phyloP scores from a whole-genome alignment of 441 rosid genomes.

The Dalechampia spathulata region DNA sequence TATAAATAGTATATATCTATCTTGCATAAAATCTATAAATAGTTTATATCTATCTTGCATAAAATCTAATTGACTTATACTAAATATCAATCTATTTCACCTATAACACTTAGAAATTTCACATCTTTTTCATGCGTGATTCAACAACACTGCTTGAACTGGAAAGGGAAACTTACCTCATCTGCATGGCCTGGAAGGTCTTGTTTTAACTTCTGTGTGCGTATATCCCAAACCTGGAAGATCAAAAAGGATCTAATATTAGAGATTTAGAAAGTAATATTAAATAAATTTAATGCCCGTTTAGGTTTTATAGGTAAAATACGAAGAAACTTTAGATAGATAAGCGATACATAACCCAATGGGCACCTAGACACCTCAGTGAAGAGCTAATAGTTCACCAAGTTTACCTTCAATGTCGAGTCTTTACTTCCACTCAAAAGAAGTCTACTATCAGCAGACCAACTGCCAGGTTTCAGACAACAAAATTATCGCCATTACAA shows the following conservation, averaged over 20 bases:
- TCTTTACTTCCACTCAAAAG: conserved; percentile 98
- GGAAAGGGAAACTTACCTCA: conserved; percentile 45
- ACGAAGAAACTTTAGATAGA: too few species aligned
- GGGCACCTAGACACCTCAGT: neutral
- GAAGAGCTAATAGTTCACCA: neutral
- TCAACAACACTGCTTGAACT: too few species aligned
- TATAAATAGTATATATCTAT: too few species aligned
- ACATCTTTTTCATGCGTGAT: too few species aligned
- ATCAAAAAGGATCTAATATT: neutral
- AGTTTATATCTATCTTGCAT: too few species aligned
- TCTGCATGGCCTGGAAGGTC: conserved; percentile 98
- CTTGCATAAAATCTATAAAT: too few species aligned
- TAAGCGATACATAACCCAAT: neutral
- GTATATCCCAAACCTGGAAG: conserved; percentile 76
- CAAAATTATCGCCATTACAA: conserved; percentile 4
- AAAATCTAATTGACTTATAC: too few species aligned
- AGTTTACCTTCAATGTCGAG: conserved; percentile 82
- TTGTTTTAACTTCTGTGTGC: conserved; percentile 71
- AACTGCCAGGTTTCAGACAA: conserved; percentile 38
- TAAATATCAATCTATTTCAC: too few species aligned
- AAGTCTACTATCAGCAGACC: conserved; percentile 99
- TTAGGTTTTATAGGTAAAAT: too few species aligned
- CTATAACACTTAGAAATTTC: too few species aligned
- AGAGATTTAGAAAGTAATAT: neutral
- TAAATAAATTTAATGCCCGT: neutral